These are phyloP conservation scores for Suhomyces kilbournensis DNA, from an alignment of 805 yeast genomes.

Conservation along the genomic window DNA sequence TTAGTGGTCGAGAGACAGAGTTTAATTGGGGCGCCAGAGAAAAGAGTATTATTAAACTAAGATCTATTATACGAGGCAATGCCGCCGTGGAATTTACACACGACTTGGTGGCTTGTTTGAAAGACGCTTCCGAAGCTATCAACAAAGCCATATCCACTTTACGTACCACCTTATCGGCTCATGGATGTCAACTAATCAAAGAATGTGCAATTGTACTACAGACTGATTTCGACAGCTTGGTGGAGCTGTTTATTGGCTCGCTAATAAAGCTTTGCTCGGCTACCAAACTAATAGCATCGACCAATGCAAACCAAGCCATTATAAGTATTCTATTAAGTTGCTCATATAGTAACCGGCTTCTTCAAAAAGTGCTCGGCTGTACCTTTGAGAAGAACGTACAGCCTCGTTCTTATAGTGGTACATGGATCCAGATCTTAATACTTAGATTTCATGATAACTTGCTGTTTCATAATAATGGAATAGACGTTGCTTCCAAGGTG, in stretches of 20 bases:
- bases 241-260: constrained; percentile 48
- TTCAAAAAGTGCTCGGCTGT: constrained; percentile 49
- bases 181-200: constrained; percentile 74
- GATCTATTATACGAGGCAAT: constrained; percentile 63
- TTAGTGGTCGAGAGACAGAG: constrained; percentile 80
- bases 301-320: constrained; percentile 52
- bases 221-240: constrained; percentile 41
- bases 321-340: constrained; percentile 55
- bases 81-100: constrained; percentile 37
- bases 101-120: constrained; percentile 30
- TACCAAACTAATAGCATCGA: constrained; percentile 62
- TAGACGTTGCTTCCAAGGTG: constrained; percentile 49
- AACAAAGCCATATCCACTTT: constrained; percentile 66
- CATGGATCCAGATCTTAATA: constrained; percentile 65
- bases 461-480: constrained; percentile 21
- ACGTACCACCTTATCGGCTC: constrained; percentile 76
- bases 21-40: constrained; percentile 82
- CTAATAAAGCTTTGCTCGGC: constrained; percentile 55
- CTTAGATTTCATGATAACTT: constrained; percentile 45
- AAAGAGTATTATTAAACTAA: constrained; percentile 50
- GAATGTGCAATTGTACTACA: constrained; percentile 53
- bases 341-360: constrained; percentile 50
- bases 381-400: constrained; percentile 67
- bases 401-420: constrained; percentile 66
- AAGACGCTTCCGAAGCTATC: constrained; percentile 49